Evolutionary conservation across 441 rosid species (phyloP), one percentile per base, ranked within the genome.

Genomic region (Corymbia calophylla): DNA sequence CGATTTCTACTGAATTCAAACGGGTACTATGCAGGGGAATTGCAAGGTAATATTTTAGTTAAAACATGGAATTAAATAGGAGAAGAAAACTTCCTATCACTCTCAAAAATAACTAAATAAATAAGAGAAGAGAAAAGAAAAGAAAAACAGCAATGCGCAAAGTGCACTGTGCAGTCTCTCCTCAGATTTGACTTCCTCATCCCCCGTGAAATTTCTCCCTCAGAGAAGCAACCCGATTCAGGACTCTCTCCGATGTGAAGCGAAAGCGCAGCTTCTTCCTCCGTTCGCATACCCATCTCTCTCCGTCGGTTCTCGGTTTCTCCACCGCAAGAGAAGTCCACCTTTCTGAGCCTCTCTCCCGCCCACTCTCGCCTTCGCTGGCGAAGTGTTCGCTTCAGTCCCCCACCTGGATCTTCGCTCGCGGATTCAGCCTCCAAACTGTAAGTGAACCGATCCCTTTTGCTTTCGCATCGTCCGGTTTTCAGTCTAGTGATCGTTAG

Each of bases 21-120:
- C 5, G n/a, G n/a, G 23, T 73, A 73, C 2, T 29, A 23, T 39
- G 9, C 49, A 44, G 17, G 49, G 49, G 9, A 73, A 73, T 35
- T 73, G 17, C 82, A 21, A 39, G n/a, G 84, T 25, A 44, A 44
- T 44, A 25, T 44, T 12, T 39, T 12, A 4, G 84, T 39, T 39
- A 77, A 77, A 77, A 15, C n/a, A 70, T 70, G 1, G 44, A 62
- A 44, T 77, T 77, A 21, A 2, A 23, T 44, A 23, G 17, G 29
- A 23, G 27, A 25, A 77, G 51, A 77, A 73, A 73, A 39, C 49
- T 73, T 21, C 51, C 44, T 39, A 58, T 23, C 47, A 35, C 39
- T 3, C 49, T 1, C 12, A 77, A 23, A 10, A 18, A 0, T 4
- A 16, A 8, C 7, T 1, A 3, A 4, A 62, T 8, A 9, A 39